Evolutionary conservation across 345 rosid species (phyloP).

Genomic region (Pelargonium nanum): DNA sequence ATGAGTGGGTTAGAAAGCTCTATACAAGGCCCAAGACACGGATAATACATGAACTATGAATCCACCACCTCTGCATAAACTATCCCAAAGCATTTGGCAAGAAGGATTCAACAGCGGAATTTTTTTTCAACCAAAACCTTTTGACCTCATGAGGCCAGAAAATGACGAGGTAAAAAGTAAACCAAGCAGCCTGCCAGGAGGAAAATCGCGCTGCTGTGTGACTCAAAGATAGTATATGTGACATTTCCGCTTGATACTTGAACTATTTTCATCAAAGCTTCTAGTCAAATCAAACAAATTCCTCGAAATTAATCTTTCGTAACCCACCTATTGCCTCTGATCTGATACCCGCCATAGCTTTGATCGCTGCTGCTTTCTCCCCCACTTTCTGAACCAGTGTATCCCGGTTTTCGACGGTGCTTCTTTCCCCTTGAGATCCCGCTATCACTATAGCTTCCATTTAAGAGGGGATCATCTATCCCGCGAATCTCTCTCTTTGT

Average conservation of each 20-base stretch:
- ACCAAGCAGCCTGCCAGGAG: too few relatives aligned
- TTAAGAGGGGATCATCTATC: slow-evolving; percentile 88
- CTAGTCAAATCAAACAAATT: background rate
- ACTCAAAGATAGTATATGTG: too few relatives aligned
- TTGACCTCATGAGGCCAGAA: background rate
- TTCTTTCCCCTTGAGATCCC: slow-evolving; percentile 59
- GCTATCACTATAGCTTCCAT: slow-evolving; percentile 83
- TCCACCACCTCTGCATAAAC: background rate
- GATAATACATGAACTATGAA: background rate
- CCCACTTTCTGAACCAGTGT: slow-evolving; percentile 79
- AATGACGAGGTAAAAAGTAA: background rate
- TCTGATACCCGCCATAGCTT: slow-evolving; percentile 53
- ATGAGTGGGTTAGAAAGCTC: too few relatives aligned
- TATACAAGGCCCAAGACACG: background rate
- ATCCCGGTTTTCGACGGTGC: slow-evolving; percentile 57
- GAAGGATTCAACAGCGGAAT: too few relatives aligned
- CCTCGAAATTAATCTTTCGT: slow-evolving; percentile 44
- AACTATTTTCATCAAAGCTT: background rate
- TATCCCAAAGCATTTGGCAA: too few relatives aligned
- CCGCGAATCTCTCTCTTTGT: slow-evolving; percentile 70
- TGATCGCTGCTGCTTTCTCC: slow-evolving; percentile 97
- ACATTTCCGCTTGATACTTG: background rate
- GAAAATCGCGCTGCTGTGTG: too few relatives aligned
- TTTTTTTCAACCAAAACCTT: too few relatives aligned
- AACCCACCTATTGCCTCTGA: slow-evolving; percentile 77